Evolutionary conservation across 176 grass and related monocot species (phyloP).

Genomic region (Oryza rufipogon): DNA sequence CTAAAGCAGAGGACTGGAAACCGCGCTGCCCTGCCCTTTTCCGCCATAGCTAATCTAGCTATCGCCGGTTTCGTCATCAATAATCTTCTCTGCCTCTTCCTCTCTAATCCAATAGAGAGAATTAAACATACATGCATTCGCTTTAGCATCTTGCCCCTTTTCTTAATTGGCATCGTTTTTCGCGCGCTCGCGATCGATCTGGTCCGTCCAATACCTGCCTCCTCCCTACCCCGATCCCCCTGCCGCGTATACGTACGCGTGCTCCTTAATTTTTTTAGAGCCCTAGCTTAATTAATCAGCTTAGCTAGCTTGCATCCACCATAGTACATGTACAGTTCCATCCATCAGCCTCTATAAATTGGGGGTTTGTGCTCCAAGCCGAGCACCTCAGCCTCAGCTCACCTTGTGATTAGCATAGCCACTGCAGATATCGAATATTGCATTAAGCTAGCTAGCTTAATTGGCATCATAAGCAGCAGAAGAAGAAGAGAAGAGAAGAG

Average conservation of each 20-base stretch:
- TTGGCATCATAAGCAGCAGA: background rate
- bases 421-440: background rate
- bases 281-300: constrained; percentile 28
- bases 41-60: background rate
- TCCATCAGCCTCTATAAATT: constrained; percentile 46
- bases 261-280: constrained; percentile 22
- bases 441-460: background rate
- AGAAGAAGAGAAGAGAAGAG: background rate
- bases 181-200: constrained; percentile 31
- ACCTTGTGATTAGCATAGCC: background rate
- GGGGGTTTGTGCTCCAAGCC: background rate
- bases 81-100: constrained; percentile 1
- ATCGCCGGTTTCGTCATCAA: constrained; percentile 16
- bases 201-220: constrained; percentile 19
- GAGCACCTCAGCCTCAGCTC: background rate
- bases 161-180: background rate
- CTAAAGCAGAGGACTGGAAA: constrained; percentile 56
- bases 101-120: constrained; percentile 11
- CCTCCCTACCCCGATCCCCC: background rate
- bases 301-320: constrained; percentile 55
- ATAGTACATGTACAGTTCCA: background rate
- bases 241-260: background rate
- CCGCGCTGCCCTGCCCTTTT: constrained; percentile 24
- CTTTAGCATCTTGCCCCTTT: constrained; percentile 43
- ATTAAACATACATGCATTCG: background rate